phyloP scores from a whole-genome alignment of 2,329 filamentous ascomycete species.

The Fusarium sp. region DNA sequence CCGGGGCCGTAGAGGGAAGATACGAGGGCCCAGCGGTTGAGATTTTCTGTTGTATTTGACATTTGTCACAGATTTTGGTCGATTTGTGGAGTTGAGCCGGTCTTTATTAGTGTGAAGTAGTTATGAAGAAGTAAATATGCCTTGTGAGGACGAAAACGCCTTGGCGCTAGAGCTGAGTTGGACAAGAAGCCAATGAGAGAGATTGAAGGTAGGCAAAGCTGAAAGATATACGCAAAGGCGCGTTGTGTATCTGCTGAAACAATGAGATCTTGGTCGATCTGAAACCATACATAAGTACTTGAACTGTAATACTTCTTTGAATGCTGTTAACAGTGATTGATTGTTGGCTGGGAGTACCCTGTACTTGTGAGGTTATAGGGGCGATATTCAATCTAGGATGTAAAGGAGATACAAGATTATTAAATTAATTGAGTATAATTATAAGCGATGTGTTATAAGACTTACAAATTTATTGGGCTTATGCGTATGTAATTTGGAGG shows the following conservation, averaged over 20 bases:
- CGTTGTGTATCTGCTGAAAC: accelerated
- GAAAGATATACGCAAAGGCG: background rate
- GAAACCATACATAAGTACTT: background rate
- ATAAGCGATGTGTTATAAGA: too few species aligned
- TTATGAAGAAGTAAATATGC: background rate
- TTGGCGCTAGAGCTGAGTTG: background rate
- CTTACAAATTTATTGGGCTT: too few species aligned
- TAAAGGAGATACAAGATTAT: background rate
- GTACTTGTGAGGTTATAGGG: background rate
- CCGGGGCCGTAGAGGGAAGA: background rate
- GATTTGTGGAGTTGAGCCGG: accelerated
- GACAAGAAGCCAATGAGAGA: background rate
- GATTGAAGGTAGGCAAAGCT: background rate
- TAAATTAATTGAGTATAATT: background rate
- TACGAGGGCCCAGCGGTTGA: background rate
- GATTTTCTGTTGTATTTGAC: accelerated
- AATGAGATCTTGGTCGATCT: accelerated
- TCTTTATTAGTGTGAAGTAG: background rate
- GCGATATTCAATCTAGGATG: background rate
- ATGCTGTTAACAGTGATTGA: background rate
- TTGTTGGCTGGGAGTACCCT: background rate
- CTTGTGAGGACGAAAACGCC: background rate
- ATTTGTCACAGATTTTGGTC: background rate
- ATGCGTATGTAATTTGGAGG: too few species aligned
- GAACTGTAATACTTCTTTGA: background rate